These are phyloP conservation scores for Podospora bellae-mahoneyi DNA, from an alignment of 495 filamentous ascomycete species.

Conservation along the genomic window DNA sequence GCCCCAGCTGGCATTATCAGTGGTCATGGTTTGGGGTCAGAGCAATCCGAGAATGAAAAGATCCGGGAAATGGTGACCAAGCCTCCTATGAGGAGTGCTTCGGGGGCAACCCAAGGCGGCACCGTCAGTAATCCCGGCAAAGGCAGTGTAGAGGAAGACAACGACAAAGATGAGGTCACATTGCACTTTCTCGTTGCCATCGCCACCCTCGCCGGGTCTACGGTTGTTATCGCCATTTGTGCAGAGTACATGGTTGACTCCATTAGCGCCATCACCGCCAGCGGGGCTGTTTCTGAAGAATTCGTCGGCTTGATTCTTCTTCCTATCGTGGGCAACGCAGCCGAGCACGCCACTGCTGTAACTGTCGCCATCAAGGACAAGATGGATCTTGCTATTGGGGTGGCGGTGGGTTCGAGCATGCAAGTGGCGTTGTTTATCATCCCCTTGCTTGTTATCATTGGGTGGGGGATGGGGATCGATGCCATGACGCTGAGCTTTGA, in stretches of 20 bases:
- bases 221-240: slow-evolving; percentile 79
- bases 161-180: slow-evolving; percentile 65
- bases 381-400: slow-evolving; percentile 84
- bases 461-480: slow-evolving; percentile 70
- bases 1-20: slow-evolving; percentile 51
- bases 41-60: slow-evolving; percentile 28
- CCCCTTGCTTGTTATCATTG: slow-evolving; percentile 72
- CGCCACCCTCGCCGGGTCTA: slow-evolving; percentile 65
- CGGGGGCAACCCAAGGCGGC: not conserved
- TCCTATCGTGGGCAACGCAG: slow-evolving; percentile 87
- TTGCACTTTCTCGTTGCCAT: slow-evolving; percentile 67
- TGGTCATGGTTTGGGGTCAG: slow-evolving; percentile 41
- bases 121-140: not conserved
- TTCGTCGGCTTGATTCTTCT: slow-evolving; percentile 83
- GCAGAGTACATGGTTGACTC: slow-evolving; percentile 86
- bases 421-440: slow-evolving; percentile 80
- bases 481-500: slow-evolving; percentile 77
- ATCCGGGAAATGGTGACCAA: slow-evolving; percentile 27
- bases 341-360: slow-evolving; percentile 83
- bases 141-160: slow-evolving; percentile 40
- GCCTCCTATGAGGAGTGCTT: not conserved
- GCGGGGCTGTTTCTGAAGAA: slow-evolving; percentile 58
- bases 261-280: slow-evolving; percentile 65
- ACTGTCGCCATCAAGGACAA: slow-evolving; percentile 87
- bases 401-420: slow-evolving; percentile 81